Conservation (phyloP, 352 stramenopile species). For the Phytophthora litchii region DNA sequence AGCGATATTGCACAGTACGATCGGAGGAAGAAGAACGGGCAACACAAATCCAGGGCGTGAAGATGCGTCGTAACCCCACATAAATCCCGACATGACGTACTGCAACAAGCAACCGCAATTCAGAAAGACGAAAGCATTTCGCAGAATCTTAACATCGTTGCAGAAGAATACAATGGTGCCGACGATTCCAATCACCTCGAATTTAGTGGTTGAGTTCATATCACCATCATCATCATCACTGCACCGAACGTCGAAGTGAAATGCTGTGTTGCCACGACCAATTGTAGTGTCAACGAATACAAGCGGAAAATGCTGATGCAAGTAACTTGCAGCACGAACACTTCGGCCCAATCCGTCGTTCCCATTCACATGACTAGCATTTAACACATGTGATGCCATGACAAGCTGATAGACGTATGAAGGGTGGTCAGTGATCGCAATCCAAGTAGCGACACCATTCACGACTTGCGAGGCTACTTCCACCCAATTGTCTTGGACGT, state of each 20-base stretch:
- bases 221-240: background rate
- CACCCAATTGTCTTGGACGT: constrained; percentile 3
- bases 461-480: constrained; percentile 8
- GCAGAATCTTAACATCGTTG: constrained; percentile 9
- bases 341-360: background rate
- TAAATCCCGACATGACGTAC: constrained; percentile 10
- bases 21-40: constrained; percentile 9
- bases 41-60: constrained; percentile 7
- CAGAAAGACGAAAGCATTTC: constrained; percentile 1
- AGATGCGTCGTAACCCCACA: constrained; percentile 11
- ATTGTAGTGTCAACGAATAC: constrained; percentile 3
- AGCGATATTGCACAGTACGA: constrained; percentile 1
- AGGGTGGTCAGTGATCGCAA: constrained; percentile 4
- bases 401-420: constrained; percentile 1
- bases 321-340: constrained; percentile 6
- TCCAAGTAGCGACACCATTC: constrained; percentile 13
- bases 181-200: background rate
- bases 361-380: background rate
- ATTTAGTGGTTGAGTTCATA: background rate
- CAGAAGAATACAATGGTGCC: constrained; percentile 5
- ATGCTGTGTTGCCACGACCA: background rate
- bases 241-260: background rate
- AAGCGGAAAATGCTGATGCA: constrained; percentile 7
- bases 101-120: constrained; percentile 7
- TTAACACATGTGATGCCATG: constrained; percentile 10